Evolutionary conservation across 2,329 filamentous ascomycete genomes (phyloP), one percentile per base, ranked within the genome.

Genomic region (Magnaporthiopsis incrustans): DNA sequence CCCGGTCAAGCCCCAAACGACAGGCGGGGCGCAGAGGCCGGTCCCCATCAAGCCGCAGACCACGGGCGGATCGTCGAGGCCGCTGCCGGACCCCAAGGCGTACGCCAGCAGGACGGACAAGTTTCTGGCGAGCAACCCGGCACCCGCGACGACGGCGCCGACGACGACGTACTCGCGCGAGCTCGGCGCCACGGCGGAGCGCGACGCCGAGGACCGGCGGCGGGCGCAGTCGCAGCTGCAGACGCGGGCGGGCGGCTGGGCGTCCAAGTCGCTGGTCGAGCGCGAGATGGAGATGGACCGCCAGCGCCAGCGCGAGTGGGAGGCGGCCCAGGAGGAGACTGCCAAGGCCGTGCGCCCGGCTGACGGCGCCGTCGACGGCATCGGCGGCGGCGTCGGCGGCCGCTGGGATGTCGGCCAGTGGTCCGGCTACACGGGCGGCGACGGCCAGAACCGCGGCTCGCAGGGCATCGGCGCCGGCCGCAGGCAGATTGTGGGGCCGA

Each of bases 201-300:
- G 82, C 59, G 83, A 87, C 64, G 79, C 77, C 18, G 86, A 89
- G 70, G 85, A 88, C 71, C 81, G 83, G 30, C 81, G 85, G 4
- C 85, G 87, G 15, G 75, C 77, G 1, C 81, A 84, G 63, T 79
- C 83, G 14, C 86, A 89, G 70, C 75, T 77, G 61, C 81, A 84
- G 72, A 88, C 86, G 26, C 86, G 86, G 72, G 83, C 85, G 1
- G 82, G 79, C 33, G 85, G 62, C 0, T 86, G 82, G 83, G 86
- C 86, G 1, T 82, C 82, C 67, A 90, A 89, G 77, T 89, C 87
- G 0, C 80, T 92, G 12, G 82, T 92, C 1, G 90, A 92, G 76
- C 85, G 88, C 33, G 90, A 93, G 75, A 92, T 92, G 88, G 89
- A 93, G 73, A 80, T 89, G 72, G 90, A 93, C 75, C 81, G 90